phyloP scores from a whole-genome alignment of 1,284 basidiomycete genomes.

The Ceratobasidium sp. region DNA sequence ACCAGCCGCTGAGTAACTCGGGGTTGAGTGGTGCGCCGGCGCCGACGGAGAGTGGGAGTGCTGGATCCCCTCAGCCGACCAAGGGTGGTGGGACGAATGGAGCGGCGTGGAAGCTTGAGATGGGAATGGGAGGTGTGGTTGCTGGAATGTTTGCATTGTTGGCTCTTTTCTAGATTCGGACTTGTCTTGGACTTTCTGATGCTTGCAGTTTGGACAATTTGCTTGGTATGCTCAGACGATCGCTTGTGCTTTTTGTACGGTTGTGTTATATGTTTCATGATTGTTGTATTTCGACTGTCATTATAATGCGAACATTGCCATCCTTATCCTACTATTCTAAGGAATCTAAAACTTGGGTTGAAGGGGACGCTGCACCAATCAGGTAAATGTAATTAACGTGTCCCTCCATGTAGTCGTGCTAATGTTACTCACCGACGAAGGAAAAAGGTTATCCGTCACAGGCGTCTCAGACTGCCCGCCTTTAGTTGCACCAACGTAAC shows the following conservation, averaged over 20 bases:
- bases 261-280: not conserved
- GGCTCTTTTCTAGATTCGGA: not conserved
- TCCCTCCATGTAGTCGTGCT: not conserved
- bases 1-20: constrained; percentile 62
- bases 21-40: constrained; percentile 27
- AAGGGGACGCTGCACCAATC: not conserved
- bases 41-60: not conserved
- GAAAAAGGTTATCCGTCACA: constrained; percentile 1
- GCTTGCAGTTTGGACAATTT: not conserved
- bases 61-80: not conserved
- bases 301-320: constrained; percentile 6
- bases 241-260: not conserved
- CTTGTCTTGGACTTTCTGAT: not conserved
- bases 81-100: not conserved
- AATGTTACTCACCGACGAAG: not conserved
- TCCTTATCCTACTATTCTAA: not conserved
- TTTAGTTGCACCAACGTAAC: not conserved
- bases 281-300: constrained; percentile 15
- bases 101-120: not conserved
- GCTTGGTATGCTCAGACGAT: not conserved
- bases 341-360: constrained; percentile 13
- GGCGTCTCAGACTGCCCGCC: not conserved
- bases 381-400: no score
- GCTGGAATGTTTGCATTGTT: not conserved
- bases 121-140: not conserved